phyloP scores from a whole-genome alignment of 2,329 filamentous ascomycete species.

The Diaporthe nobilis region DNA sequence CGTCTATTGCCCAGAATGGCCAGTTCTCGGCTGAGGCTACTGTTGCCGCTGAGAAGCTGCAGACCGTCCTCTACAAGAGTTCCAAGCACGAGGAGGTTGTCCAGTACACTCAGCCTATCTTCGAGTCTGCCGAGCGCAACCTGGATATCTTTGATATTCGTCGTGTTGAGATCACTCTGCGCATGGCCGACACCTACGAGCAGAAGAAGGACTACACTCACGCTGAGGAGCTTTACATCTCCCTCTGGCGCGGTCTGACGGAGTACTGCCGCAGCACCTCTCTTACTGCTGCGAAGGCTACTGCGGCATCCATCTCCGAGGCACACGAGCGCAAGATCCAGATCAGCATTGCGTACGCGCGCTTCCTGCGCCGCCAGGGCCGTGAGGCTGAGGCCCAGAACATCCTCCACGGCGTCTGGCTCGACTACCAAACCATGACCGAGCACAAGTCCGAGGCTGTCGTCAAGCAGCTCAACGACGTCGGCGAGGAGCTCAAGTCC shows the following conservation, averaged over 20 bases:
- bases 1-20: slow-evolving; percentile 38
- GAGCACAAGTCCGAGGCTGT: slow-evolving; percentile 42
- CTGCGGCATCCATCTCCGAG: slow-evolving; percentile 40
- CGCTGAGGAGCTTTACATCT: slow-evolving; percentile 45
- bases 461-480: slow-evolving; percentile 43
- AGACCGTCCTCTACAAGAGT: slow-evolving; percentile 41
- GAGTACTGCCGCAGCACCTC: slow-evolving; percentile 43
- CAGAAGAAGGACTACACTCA: slow-evolving; percentile 43
- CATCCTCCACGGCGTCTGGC: slow-evolving; percentile 44
- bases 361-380: slow-evolving; percentile 43
- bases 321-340: slow-evolving; percentile 44
- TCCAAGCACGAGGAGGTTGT: slow-evolving; percentile 42
- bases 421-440: slow-evolving; percentile 43
- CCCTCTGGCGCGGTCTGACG: slow-evolving; percentile 45
- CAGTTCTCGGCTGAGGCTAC: slow-evolving; percentile 40
- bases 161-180: slow-evolving; percentile 41
- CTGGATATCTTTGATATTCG: slow-evolving; percentile 42
- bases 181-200: slow-evolving; percentile 42
- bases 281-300: slow-evolving; percentile 30
- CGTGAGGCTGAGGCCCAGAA: slow-evolving; percentile 43
- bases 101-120: slow-evolving; percentile 42
- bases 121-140: slow-evolving; percentile 41
- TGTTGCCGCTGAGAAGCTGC: slow-evolving; percentile 41
- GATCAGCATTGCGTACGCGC: slow-evolving; percentile 43
- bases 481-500: slow-evolving; percentile 43